phyloP scores from a whole-genome alignment of 139 green algal genomes.

The Tetradesmus lagerheimii region DNA sequence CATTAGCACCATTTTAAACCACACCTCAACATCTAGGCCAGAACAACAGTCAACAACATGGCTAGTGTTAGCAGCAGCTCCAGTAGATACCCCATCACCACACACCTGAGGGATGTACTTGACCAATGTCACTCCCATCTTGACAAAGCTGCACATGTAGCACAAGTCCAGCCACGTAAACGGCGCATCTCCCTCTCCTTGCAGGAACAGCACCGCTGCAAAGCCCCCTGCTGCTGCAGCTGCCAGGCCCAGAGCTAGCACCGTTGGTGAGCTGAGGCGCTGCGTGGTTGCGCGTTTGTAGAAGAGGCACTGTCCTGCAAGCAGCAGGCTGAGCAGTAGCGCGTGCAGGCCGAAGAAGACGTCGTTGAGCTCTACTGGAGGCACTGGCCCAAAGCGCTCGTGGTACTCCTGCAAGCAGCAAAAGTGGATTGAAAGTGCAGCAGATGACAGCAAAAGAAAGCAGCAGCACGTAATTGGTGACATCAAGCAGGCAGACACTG shows the following conservation, averaged over 20 bases:
- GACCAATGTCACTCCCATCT: conserved; percentile 46
- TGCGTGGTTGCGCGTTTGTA: conserved; percentile 56
- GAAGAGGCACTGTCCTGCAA: conserved; percentile 60
- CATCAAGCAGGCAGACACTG: not conserved
- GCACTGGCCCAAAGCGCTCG: conserved; percentile 37
- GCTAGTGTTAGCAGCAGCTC: not conserved
- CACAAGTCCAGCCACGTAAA: conserved; percentile 59
- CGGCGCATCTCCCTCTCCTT: not conserved
- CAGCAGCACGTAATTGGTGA: too few species aligned
- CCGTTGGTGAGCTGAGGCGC: not conserved
- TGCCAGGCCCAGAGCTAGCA: conserved; percentile 3
- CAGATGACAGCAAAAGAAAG: not conserved
- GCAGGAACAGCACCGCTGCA: not conserved
- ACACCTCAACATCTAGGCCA: too few species aligned
- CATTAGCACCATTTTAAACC: too few species aligned
- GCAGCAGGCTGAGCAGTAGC: conserved; percentile 48
- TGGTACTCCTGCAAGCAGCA: conserved; percentile 45
- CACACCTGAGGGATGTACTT: conserved; percentile 46
- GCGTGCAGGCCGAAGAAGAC: conserved; percentile 74
- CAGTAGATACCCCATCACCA: not conserved
- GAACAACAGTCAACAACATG: too few species aligned
- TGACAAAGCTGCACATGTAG: conserved; percentile 72
- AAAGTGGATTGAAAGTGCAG: too few species aligned
- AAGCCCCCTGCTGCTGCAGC: not conserved
- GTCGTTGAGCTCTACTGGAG: conserved; percentile 71